Evolutionary conservation across 2,329 filamentous ascomycete genomes (phyloP), one percentile per base, ranked within the genome.

Genomic region (Rhinocladiella mackenziei): DNA sequence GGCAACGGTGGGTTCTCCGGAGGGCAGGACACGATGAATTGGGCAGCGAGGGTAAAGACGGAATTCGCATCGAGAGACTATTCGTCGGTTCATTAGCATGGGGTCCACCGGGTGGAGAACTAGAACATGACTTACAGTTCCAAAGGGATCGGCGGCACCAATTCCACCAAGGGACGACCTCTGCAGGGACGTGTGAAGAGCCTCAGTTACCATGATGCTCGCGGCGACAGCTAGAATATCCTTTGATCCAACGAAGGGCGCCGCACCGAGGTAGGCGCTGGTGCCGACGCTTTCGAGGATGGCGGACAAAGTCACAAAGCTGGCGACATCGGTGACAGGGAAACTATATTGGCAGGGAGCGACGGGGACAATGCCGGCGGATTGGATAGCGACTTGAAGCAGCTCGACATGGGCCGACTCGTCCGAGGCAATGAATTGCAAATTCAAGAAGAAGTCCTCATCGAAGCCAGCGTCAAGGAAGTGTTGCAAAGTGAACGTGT

Each of bases 261-360:
- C 83, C 18, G 81, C 84, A 47, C 83, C 84, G 10, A 87, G 77
- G 65, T 77, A 76, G 23, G 56, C 53, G n/a, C 54, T 51, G 23
- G 55, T 53, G 28, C 53, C 55, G 29, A 58, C 46, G 29, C 78
- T 83, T 65, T 89, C 84, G 46, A 89, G 77, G 15, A 87, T 70
- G 54, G 76, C 74, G 10, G 83, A 84, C 2, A 80, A 84, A 37
- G 74, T 76, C 26, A 89, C 75, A 80, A 89, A 87, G 59, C 69
- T 67, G 8, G 34, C 31, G 31, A 56, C 45, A 36, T 57, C 55
- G 2, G 55, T 80, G 63, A 85, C 79, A 55, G 63, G 63, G 60
- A 89, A 89, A 69, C 84, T 77, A 71, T 89, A 89, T 40, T 71
- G 70, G 75, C 84, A 88, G 5, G 79, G 74, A 62, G 77, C 69